Percentiles rank a stretch among this genome's conserved stretches.
Conservation (phyloP, 768 basidiomycete species). For the Lactarius pseudohatsudake region DNA sequence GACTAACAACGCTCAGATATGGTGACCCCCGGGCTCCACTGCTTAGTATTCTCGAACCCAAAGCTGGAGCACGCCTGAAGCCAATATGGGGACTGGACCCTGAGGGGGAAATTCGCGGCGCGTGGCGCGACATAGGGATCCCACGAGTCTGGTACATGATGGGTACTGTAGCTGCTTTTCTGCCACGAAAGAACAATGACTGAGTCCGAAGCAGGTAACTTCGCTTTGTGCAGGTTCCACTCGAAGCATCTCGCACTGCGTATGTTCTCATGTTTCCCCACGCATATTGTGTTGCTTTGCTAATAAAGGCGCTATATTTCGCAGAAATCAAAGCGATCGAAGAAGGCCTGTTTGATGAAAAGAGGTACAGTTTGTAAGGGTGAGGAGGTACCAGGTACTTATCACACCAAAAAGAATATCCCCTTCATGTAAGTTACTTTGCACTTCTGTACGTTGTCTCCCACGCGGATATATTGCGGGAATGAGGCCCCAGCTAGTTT, state of each 20-base stretch:
- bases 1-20: constrained; percentile 37
- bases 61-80: constrained; percentile 46
- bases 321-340: constrained; percentile 71
- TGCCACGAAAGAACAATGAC: background rate
- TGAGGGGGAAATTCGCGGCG: constrained; percentile 60
- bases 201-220: constrained; percentile 43
- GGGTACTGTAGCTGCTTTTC: constrained; percentile 39
- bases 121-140: constrained; percentile 51
- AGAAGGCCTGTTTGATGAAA: constrained; percentile 43
- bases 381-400: background rate
- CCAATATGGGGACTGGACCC: constrained; percentile 64
- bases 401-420: background rate
- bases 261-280: constrained; percentile 39
- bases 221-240: constrained; percentile 63
- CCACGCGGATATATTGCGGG: constrained; percentile 4
- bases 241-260: constrained; percentile 66
- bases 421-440: background rate
- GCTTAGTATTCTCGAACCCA: constrained; percentile 46
- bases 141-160: constrained; percentile 59
- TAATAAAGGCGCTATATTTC: background rate
- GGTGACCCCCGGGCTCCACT: constrained; percentile 45
- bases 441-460: background rate
- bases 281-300: background rate
- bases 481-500: background rate
- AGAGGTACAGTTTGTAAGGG: constrained; percentile 31